These are phyloP conservation scores for Graphiopsis chlorocephala DNA, from an alignment of 2,329 filamentous ascomycete genomes.

Conservation along the genomic window DNA sequence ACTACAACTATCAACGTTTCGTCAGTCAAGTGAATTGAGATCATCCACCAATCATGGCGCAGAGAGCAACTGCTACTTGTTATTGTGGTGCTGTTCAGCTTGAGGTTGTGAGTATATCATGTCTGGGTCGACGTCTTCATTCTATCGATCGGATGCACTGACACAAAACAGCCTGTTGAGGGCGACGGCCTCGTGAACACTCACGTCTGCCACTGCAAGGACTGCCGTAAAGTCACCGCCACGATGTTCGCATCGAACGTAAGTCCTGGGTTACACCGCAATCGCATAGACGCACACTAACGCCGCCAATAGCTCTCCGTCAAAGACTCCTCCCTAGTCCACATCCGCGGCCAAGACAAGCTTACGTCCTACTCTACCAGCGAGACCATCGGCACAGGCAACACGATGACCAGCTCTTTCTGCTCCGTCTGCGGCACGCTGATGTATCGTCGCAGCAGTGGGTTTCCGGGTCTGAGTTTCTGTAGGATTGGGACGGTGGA, in stretches of 20 bases:
- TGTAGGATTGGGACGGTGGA: slow-evolving; percentile 61
- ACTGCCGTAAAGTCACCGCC: slow-evolving; percentile 61
- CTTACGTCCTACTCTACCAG: slow-evolving; percentile 48
- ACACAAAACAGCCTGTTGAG: slow-evolving; percentile 40
- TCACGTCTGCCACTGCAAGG: slow-evolving; percentile 60
- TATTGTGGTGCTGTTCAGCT: slow-evolving; percentile 58
- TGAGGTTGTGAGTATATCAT: slow-evolving; percentile 43
- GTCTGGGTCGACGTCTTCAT: neutral
- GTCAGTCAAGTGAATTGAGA: too few relatives aligned
- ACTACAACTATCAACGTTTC: neutral
- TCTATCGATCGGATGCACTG: neutral
- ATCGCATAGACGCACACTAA: slow-evolving; percentile 44
- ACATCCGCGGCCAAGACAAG: slow-evolving; percentile 52
- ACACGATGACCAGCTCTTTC: slow-evolving; percentile 61
- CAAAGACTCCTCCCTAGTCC: slow-evolving; percentile 20
- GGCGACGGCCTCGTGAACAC: slow-evolving; percentile 46
- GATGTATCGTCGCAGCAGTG: slow-evolving; percentile 54
- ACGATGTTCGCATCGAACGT: slow-evolving; percentile 60
- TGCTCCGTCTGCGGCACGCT: slow-evolving; percentile 59
- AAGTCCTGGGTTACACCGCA: too few relatives aligned
- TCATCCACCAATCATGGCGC: neutral
- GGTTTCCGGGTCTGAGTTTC: slow-evolving; percentile 48
- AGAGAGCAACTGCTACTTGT: slow-evolving; percentile 55
- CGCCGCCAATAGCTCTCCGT: slow-evolving; percentile 28
- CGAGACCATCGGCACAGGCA: slow-evolving; percentile 47